Conservation (phyloP, 495 filamentous ascomycete species). For the Clavariopsis aquatica region DNA sequence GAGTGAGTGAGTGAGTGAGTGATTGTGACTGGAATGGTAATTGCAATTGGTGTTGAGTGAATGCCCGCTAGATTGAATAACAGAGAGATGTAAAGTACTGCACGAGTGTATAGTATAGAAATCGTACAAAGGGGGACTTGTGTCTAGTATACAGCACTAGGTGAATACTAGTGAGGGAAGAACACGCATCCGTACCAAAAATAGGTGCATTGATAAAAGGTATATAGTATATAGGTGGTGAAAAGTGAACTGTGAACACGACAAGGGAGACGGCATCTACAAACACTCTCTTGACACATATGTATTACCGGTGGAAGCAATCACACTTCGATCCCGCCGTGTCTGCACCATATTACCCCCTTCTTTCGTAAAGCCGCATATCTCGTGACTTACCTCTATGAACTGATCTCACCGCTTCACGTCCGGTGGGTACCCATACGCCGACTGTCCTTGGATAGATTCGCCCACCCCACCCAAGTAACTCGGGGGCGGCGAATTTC, state of each 20-base stretch:
- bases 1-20: not conserved
- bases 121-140: no score
- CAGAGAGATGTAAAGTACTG: not conserved
- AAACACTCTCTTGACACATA: conserved; percentile 1
- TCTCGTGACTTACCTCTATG: not conserved
- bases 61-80: no score
- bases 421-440: conserved; percentile 25
- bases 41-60: not conserved
- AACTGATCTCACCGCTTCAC: conserved; percentile 30
- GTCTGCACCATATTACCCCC: not conserved
- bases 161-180: no score
- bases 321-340: not conserved
- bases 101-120: no score
- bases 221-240: not conserved
- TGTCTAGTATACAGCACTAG: no score
- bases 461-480: conserved; percentile 40
- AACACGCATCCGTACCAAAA: not conserved
- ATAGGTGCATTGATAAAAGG: conserved; percentile 6
- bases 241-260: not conserved
- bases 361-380: not conserved
- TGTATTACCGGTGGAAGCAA: not conserved
- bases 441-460: conserved; percentile 31
- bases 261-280: not conserved
- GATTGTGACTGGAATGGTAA: not conserved
- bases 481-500: conserved; percentile 38